Evolutionary conservation across 805 yeast genomes (phyloP).

Genomic region (Saccharomyces mikatae): DNA sequence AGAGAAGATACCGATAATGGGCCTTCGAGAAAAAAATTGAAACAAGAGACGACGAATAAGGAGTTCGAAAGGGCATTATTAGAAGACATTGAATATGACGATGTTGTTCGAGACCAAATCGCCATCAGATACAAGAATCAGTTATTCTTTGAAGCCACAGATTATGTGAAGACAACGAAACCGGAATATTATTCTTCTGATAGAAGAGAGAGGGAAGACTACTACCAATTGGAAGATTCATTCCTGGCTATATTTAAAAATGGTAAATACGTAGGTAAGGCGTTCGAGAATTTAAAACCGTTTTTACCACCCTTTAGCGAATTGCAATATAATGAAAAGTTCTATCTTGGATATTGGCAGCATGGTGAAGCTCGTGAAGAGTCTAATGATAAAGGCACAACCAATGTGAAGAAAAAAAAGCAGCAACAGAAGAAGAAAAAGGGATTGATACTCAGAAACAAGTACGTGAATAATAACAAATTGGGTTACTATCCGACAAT

Average conservation of each 20-base stretch:
- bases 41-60: conserved; percentile 7
- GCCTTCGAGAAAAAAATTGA: conserved; percentile 8
- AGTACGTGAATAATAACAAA: conserved; percentile 66
- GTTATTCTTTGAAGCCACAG: conserved; percentile 77
- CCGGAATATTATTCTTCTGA: conserved; percentile 29
- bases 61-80: conserved; percentile 27
- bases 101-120: conserved; percentile 70
- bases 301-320: conserved; percentile 75
- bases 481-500: conserved; percentile 89
- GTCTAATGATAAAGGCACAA: not conserved
- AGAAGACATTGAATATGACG: conserved; percentile 27
- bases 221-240: conserved; percentile 38
- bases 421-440: conserved; percentile 17
- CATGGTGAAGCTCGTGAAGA: conserved; percentile 13
- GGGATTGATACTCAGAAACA: conserved; percentile 23
- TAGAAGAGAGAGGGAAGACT: conserved; percentile 34
- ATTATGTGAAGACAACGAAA: conserved; percentile 34
- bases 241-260: conserved; percentile 65
- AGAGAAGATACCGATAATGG: conserved; percentile 7
- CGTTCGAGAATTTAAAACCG: conserved; percentile 60
- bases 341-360: conserved; percentile 27
- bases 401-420: not conserved
- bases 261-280: conserved; percentile 58
- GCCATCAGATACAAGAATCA: conserved; percentile 77
- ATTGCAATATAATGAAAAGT: conserved; percentile 35